Evolutionary conservation across 2,329 filamentous ascomycete genomes (phyloP), one percentile per base, ranked within the genome.

Genomic region (Fonsecaea pedrosoi): DNA sequence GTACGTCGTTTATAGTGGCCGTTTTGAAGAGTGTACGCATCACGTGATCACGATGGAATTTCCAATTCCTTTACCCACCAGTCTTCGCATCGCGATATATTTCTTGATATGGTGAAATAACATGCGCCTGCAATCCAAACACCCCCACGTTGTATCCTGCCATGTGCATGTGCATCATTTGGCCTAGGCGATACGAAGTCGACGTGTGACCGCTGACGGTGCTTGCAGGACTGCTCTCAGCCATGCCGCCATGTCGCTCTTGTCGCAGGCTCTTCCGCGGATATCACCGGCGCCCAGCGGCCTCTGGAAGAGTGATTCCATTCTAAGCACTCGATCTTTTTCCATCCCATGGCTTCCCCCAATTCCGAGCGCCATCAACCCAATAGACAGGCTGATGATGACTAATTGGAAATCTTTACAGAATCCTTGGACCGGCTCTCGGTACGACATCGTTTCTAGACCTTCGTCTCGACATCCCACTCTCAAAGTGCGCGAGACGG

Each of bases 211-310:
- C 25, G 10, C 18, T 50, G 45, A 50, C 45, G 13, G 18, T 18
- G 8, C 15, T 50, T 2, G 45, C n/a, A 45, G 40, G 40, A 18
- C 4, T 4, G 37, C 37, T 13, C 37, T 40, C 12, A 4, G 10
- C 37, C 25, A 25, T 25, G 25, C 25, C 25, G 25, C 25, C 25
- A 25, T 25, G 25, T 40, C 10, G 12, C 37, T 13, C 4, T 12
- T 10, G 40, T 45, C 45, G 18, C 45, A 50, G 45, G 21, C 45
- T 12, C 15, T 25, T 55, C 25, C 10, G 58, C 59, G 59, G 59
- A 61, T 61, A 54, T 61, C 59, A 53, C 30, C 58, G 58, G 58
- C 42, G 30, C 32, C 15, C 48, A 40, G 40, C n/a, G 38, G 57
- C 30, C 10, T 50, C 25, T 40, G 1, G 18, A 59, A 37, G 30